These are phyloP conservation scores for Colletotrichum sp. DNA, from an alignment of 2,329 filamentous ascomycete genomes.

Conservation along the genomic window DNA sequence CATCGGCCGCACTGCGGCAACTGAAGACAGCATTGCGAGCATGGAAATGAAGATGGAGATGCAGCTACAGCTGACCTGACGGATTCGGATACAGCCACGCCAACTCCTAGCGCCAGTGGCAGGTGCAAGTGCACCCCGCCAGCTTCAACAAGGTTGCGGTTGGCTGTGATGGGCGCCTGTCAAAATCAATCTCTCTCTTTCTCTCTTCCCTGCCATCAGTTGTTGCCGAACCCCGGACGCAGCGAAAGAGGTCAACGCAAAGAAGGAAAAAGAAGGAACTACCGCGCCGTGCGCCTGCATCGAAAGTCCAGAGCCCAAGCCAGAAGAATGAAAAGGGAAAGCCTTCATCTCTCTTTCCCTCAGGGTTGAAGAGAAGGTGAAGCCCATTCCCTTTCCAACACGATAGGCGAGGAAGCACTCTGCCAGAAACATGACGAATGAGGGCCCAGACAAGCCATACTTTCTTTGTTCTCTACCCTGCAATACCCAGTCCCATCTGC, in stretches of 20 bases:
- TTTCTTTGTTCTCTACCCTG: slow-evolving; percentile 16
- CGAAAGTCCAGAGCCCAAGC: neutral
- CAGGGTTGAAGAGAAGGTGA: neutral
- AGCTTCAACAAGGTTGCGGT: neutral
- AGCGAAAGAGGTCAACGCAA: neutral
- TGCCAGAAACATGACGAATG: slow-evolving; percentile 20
- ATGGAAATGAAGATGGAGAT: neutral
- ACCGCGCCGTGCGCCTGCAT: neutral
- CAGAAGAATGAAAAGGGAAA: neutral
- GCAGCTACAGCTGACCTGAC: neutral
- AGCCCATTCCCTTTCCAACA: neutral
- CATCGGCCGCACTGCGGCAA: neutral
- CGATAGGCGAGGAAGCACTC: neutral
- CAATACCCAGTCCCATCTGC: neutral
- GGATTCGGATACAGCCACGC: neutral
- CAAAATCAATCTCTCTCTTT: neutral
- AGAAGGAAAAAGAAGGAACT: neutral
- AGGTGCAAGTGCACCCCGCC: slow-evolving; percentile 1
- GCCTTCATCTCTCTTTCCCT: neutral
- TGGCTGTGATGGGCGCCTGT: neutral
- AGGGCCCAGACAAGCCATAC: slow-evolving; percentile 3
- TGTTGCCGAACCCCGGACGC: neutral
- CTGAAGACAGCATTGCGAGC: slow-evolving; percentile 1
- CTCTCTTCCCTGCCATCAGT: neutral
- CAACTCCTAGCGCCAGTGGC: neutral